Base-by-base conservation (phyloP, 176 grass and related monocot genomes). In the Aegilops sharonensis region DNA sequence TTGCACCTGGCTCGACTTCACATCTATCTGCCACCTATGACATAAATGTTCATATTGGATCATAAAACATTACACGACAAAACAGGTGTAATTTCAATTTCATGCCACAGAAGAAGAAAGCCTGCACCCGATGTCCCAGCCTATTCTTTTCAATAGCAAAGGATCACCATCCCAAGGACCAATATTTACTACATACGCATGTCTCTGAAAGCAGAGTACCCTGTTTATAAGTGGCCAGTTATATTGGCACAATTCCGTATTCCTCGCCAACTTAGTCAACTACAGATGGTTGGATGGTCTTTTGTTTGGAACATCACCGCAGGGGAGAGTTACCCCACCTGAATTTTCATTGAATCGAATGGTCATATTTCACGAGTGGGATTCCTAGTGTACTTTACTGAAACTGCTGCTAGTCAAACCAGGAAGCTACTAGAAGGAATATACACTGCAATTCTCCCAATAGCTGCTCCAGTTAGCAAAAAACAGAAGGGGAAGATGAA, bases 1-100 rank as follows among this genome's bases (percentile, higher is more conserved):
- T 95, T 78, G 86, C 93, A 63, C 96, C 96, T 42, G 93, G 93
- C 85, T 95, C 93, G 8, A 98, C 92, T 85, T 98, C 91, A 75
- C 96, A 98, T 94, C 96, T 94, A 75, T 98, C 93, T 34, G 88
- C 91, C 67, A 94, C 88, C 93, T 98, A 78, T 80, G 23, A 63
- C 84, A 86, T 9, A 43, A 24, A 81, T 85, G 13, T 57, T 83
- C 9, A 80, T 32, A 0, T 76, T 76, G 4, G 8, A 68, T 85
- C 37, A 17, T 68, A 50, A 57, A 61, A 35, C 24, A 70, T 25
- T n/a, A 10, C 40, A 81, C 2, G 3, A 56, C 0, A 61, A 42
- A 65, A 37, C 35, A 13, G 24, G 40, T 65, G 11, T 8, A 21
- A 79, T 52, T 57, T 52, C 17, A 3, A 39, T 37, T 68, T 2